Evolutionary conservation across 2,329 filamentous ascomycete genomes (phyloP), one percentile per base, ranked within the genome.

Genomic region (Diaporthe eres): DNA sequence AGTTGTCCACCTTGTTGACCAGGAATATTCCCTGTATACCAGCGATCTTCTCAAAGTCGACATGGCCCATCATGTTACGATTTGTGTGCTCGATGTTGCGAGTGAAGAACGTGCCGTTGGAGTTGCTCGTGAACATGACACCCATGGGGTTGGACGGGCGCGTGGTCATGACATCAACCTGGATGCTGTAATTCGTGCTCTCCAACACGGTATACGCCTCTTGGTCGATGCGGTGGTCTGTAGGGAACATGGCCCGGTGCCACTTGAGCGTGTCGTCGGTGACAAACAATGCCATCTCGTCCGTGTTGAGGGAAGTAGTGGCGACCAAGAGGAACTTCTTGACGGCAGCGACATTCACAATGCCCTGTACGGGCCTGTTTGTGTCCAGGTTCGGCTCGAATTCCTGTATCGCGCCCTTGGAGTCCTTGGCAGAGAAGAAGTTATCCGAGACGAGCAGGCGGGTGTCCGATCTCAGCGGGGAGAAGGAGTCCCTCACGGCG

Each of bases 101-200:
- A 2, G 94, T 97, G 83, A 98, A 99, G 84, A 96, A 98, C 3
- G 95, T 98, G 77, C 97, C 97, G 82, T 98, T 97, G 44, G 96
- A 98, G 83, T 99, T 99, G 82, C 96, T 98, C 8, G 95, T 98
- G 81, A 98, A 96, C 74, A 99, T 88, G 15, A 94, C 92, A 47
- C 97, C 97, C 91, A 98, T 96, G 0, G 93, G 91, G 51, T 90
- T 91, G 1, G 89, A 90, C 17, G 89, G 89, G 60, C 86, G 87
- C 53, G 88, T 88, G 1, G 93, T 95, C 90, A 96, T 93, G 78
- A 98, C 96, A 84, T 98, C 96, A 74, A 99, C 92, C 85, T 98
- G 96, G 80, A 99, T 95, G 86, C 96, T 98, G 87, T 99, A 98
- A 82, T 98, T 96, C 57, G 97, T 98, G 81, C 96, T 97, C 85